Conservation (phyloP, 164 flowering plant species). For the Tetrastigma voinierianum region DNA sequence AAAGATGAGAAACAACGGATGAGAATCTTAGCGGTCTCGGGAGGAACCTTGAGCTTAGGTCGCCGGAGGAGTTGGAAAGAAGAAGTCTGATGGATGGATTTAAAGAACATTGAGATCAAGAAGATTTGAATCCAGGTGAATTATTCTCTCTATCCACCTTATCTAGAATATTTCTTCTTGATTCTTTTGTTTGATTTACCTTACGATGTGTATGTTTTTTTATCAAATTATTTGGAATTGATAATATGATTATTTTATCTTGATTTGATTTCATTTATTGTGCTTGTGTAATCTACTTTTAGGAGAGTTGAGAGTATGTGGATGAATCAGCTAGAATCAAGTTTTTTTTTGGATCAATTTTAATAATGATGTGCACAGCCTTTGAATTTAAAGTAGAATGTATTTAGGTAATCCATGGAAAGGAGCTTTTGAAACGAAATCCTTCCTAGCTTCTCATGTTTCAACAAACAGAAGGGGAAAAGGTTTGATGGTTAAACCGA, state of each 20-base stretch:
- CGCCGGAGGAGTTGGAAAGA: slow-evolving; percentile 28
- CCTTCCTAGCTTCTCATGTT: too few relatives aligned
- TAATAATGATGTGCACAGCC: background rate
- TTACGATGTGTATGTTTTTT: background rate
- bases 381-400: background rate
- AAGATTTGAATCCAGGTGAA: slow-evolving; percentile 80
- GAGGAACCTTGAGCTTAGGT: slow-evolving; percentile 23
- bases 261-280: background rate
- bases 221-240: background rate
- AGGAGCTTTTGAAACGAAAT: background rate
- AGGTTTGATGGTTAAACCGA: background rate
- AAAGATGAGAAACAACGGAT: slow-evolving; percentile 24
- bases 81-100: slow-evolving; percentile 77
- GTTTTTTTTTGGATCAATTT: background rate
- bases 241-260: background rate
- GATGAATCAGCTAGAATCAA: background rate
- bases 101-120: slow-evolving; percentile 63
- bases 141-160: slow-evolving; percentile 2
- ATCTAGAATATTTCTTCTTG: background rate
- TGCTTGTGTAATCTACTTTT: too few relatives aligned
- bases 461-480: background rate
- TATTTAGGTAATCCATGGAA: background rate
- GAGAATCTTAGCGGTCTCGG: slow-evolving; percentile 44
- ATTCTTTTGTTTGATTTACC: slow-evolving; percentile 6
- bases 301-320: background rate